Conservation (phyloP, 2,329 filamentous ascomycete species). For the Claviceps digitariae region DNA sequence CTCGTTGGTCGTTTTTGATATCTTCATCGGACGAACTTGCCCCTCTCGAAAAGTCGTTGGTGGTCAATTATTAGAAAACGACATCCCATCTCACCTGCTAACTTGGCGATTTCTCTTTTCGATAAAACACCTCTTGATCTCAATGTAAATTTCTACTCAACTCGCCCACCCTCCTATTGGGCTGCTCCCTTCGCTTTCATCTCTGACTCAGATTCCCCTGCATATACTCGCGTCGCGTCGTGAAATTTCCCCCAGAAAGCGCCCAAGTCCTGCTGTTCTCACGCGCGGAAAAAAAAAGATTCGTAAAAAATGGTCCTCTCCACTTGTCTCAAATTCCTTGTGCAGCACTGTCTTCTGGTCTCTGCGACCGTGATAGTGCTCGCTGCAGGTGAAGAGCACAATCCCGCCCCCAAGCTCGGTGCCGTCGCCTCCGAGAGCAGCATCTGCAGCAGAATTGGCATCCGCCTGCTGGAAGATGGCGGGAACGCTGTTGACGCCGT, state of each 20-base stretch:
- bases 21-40: not conserved
- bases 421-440: constrained; percentile 48
- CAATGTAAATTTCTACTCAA: not conserved
- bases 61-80: not conserved
- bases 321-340: not conserved
- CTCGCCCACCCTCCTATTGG: not conserved
- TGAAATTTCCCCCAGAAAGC: not conserved
- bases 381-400: not conserved
- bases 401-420: constrained; percentile 23
- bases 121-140: not conserved
- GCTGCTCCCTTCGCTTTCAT: not conserved
- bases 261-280: not conserved
- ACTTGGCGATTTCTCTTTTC: no score
- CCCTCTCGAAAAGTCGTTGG: not conserved
- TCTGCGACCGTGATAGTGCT: not conserved
- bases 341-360: not conserved
- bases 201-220: not conserved
- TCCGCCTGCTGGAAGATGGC: constrained; percentile 39
- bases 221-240: not conserved
- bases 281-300: not conserved
- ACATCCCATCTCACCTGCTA: no score
- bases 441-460: constrained; percentile 47
- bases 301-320: not conserved
- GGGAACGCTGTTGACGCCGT: constrained; percentile 56
- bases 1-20: not conserved